Evolutionary conservation across 192 early-diverging fungal genomes (phyloP).

Genomic region (Dispira simplex): DNA sequence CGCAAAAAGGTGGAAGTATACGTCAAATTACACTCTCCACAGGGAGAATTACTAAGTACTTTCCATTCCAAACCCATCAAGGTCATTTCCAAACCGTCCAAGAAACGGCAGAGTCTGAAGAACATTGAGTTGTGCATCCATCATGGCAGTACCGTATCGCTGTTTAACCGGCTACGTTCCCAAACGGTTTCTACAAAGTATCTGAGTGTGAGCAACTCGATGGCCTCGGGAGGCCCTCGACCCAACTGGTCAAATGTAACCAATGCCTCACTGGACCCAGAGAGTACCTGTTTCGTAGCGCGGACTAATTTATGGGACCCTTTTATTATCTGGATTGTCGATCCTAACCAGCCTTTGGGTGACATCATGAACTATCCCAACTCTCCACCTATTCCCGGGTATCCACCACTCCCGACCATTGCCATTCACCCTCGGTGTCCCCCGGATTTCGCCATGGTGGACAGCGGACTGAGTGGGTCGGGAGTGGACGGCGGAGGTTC

Average conservation of each 20-base stretch:
- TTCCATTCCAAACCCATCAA: slow-evolving; percentile 70
- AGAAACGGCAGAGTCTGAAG: slow-evolving; percentile 75
- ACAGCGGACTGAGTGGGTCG: slow-evolving; percentile 7
- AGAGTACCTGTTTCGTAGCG: slow-evolving; percentile 52
- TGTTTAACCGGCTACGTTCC: slow-evolving; percentile 80
- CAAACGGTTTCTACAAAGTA: slow-evolving; percentile 86
- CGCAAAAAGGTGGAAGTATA: slow-evolving; percentile 60
- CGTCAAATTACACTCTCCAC: slow-evolving; percentile 50
- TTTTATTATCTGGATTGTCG: slow-evolving; percentile 71
- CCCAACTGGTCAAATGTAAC: slow-evolving; percentile 30
- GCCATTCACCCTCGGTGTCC: slow-evolving; percentile 45
- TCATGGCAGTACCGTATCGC: slow-evolving; percentile 69
- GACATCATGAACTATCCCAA: slow-evolving; percentile 38
- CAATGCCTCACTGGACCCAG: slow-evolving; percentile 8
- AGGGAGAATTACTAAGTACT: slow-evolving; percentile 39
- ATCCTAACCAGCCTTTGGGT: slow-evolving; percentile 35
- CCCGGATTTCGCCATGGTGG: slow-evolving; percentile 17
- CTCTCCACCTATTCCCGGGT: slow-evolving; percentile 27
- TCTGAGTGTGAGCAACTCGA: slow-evolving; percentile 33
- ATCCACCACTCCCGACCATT: slow-evolving; percentile 61
- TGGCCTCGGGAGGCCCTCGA: slow-evolving; percentile 28
- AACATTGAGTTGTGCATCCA: slow-evolving; percentile 73
- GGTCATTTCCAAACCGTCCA: slow-evolving; percentile 85
- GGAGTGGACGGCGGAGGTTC: slow-evolving; percentile 13
- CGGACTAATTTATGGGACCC: slow-evolving; percentile 72